Percentiles rank a stretch among this genome's conserved stretches.
These are phyloP conservation scores for Mycena vitilis DNA, from an alignment of 768 basidiomycete species.

Conservation along the genomic window DNA sequence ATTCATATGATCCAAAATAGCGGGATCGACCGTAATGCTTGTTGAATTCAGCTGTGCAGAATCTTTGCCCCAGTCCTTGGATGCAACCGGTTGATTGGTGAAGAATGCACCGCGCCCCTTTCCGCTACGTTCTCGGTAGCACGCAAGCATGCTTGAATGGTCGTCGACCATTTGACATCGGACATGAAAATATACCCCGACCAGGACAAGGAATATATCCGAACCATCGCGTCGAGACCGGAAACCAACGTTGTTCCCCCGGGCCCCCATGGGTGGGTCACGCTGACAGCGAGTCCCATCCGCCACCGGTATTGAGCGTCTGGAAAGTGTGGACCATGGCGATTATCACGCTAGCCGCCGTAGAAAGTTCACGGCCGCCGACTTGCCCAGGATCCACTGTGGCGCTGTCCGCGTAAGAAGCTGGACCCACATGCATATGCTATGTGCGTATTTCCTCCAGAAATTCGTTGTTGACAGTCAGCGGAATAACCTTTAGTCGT, in stretches of 20 bases:
- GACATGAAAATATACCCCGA: not conserved
- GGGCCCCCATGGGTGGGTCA: constrained; percentile 1
- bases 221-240: not conserved
- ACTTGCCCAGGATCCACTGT: constrained; percentile 29
- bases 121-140: not conserved
- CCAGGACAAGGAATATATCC: not conserved
- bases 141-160: not conserved
- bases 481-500: constrained; percentile 15
- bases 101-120: constrained; percentile 11
- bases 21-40: too few relatives aligned
- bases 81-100: not conserved
- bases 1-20: too few relatives aligned
- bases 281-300: constrained; percentile 16
- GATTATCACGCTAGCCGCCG: constrained; percentile 6
- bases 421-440: not conserved
- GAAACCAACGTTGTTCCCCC: constrained; percentile 5
- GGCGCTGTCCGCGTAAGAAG: constrained; percentile 20
- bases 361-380: constrained; percentile 12
- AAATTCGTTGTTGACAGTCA: not conserved
- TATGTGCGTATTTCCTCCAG: not conserved
- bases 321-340: not conserved
- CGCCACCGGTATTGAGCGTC: not conserved
- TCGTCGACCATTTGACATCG: not conserved
- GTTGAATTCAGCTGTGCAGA: too few relatives aligned
- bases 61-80: not conserved